A percentile compares a stretch with the other conserved stretches of the same genome.
These are phyloP conservation scores for Clavaria fumosa DNA, from an alignment of 768 basidiomycete species.

Conservation along the genomic window DNA sequence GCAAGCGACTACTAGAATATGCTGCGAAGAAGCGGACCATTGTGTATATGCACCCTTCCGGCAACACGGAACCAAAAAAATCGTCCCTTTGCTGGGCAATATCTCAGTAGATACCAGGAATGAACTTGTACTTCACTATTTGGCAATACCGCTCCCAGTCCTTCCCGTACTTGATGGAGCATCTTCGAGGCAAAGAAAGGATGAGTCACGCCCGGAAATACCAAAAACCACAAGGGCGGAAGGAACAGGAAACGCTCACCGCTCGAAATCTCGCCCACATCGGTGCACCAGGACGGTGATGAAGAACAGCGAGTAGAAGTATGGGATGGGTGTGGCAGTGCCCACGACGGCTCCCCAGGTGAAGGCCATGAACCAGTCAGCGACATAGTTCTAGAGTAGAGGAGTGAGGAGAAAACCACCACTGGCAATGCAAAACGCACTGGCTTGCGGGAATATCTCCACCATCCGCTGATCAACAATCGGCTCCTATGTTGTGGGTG, in stretches of 20 bases:
- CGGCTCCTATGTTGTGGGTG: constrained; percentile 47
- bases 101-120: constrained; percentile 81
- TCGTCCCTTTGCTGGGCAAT: no score
- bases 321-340: constrained; percentile 68
- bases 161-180: constrained; percentile 82
- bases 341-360: constrained; percentile 77
- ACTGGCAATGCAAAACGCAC: constrained; percentile 26
- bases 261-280: constrained; percentile 86
- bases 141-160: constrained; percentile 88
- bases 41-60: no score
- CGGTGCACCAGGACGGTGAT: constrained; percentile 84
- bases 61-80: no score
- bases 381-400: constrained; percentile 66
- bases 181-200: no score
- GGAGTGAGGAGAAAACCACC: constrained; percentile 1
- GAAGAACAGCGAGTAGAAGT: constrained; percentile 97
- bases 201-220: neutral
- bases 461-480: constrained; percentile 85
- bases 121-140: constrained; percentile 82
- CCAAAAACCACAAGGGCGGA: neutral
- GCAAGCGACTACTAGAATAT: no score
- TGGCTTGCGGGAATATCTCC: constrained; percentile 88
- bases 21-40: no score
- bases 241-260: constrained; percentile 27
- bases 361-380: constrained; percentile 79